phyloP scores from a whole-genome alignment of 2,329 filamentous ascomycete genomes.

The Penicillium sp. region DNA sequence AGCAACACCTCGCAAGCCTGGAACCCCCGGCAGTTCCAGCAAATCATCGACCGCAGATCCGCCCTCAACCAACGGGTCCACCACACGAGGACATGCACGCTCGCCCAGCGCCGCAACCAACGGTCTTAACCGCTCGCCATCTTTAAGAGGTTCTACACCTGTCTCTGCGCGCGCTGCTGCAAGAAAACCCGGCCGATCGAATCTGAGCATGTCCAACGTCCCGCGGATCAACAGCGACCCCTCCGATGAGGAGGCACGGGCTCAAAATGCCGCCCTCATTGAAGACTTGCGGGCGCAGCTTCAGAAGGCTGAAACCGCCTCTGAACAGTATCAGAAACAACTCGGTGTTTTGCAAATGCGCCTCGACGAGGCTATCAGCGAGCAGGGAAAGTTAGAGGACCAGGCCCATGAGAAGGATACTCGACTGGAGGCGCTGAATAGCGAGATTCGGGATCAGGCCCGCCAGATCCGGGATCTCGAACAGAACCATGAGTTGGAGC shows the following conservation, averaged over 20 bases:
- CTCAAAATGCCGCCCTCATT: conserved; percentile 75
- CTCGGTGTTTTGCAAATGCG: conserved; percentile 80
- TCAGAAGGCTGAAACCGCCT: conserved; percentile 74
- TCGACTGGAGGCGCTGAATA: conserved; percentile 76
- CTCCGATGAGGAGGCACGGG: conserved; percentile 71
- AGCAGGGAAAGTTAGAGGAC: conserved; percentile 87
- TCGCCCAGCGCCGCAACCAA: conserved; percentile 56
- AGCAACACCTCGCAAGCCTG: conserved; percentile 49
- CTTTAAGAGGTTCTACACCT: conserved; percentile 59
- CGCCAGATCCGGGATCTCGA: conserved; percentile 90
- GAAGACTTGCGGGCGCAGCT: conserved; percentile 85
- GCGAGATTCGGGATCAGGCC: conserved; percentile 80
- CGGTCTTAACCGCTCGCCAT: conserved; percentile 64
- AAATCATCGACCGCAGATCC: conserved; percentile 38
- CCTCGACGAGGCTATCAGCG: conserved; percentile 79
- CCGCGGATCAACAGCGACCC: conserved; percentile 54
- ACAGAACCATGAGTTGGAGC: conserved; percentile 87
- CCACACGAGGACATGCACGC: conserved; percentile 46
- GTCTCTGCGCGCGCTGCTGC: conserved; percentile 74
- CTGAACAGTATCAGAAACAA: conserved; percentile 82
- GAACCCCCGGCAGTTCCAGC: conserved; percentile 38
- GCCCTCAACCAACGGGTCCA: conserved; percentile 39
- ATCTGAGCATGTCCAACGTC: conserved; percentile 48
- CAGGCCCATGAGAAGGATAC: conserved; percentile 84
- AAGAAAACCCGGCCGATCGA: conserved; percentile 57